Conservation (phyloP, 164 flowering plant genomes). For the Vitis amurensis region DNA sequence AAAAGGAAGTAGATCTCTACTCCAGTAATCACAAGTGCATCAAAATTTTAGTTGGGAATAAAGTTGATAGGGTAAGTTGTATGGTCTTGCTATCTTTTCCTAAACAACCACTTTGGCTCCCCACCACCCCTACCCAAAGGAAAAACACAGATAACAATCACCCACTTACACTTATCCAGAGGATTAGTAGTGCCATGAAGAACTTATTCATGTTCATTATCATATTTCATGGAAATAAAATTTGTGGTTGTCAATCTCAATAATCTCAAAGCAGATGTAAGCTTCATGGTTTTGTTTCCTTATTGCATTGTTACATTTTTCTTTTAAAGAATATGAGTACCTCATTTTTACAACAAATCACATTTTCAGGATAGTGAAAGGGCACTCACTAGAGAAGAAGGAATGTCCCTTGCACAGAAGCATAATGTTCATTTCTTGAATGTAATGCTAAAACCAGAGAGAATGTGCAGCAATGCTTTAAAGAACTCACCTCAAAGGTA, state of each 20-base stretch:
- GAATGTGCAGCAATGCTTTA: constrained; percentile 73
- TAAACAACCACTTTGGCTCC: no score
- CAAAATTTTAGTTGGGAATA: constrained; percentile 85
- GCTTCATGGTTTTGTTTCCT: background rate
- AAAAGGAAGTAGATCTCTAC: constrained; percentile 74
- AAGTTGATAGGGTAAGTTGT: constrained; percentile 76
- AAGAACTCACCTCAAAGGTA: constrained; percentile 75
- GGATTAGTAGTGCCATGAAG: background rate
- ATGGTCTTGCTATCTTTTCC: background rate
- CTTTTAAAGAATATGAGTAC: background rate
- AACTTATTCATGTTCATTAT: background rate
- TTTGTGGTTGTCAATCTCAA: background rate
- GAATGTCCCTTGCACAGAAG: constrained; percentile 68
- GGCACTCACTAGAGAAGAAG: constrained; percentile 65
- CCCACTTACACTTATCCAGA: background rate
- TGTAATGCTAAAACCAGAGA: constrained; percentile 85
- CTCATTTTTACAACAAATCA: background rate
- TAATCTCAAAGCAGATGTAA: background rate
- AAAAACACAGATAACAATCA: no score
- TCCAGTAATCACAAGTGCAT: constrained; percentile 76
- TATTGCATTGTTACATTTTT: background rate
- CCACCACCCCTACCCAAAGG: no score
- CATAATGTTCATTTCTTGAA: constrained; percentile 71
- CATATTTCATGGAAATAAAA: background rate
- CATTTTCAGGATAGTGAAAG: constrained; percentile 67